Base-by-base conservation (phyloP, 2,329 filamentous ascomycete species). In the Aspergillus felis region DNA sequence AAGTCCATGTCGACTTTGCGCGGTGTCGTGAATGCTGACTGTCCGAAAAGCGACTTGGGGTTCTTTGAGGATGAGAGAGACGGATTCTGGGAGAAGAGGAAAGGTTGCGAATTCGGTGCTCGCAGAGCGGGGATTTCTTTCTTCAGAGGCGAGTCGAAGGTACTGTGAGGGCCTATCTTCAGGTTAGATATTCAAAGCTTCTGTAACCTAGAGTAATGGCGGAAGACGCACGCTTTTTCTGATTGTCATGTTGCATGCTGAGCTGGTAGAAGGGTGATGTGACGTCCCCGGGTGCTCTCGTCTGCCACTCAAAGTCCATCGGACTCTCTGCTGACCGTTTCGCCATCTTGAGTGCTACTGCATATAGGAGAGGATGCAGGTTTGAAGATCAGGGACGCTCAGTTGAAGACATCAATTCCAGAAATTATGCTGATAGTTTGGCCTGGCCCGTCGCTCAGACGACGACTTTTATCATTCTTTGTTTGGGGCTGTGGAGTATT, bases 281-380 rank as follows among this genome's bases (percentile, higher is more conserved):
- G 41, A 68, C 66, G 63, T 79, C 77, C 20, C 75, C 71, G n/a
- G 78, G 76, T 9, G 74, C 75, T 50, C 70, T 68, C 17, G 70
- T 72, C 64, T 80, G 76, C 76, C 77, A 81, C 67, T 79, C 75
- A 64, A 79, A 80, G 70, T 81, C 79, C 79, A 81, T 81, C 22
- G 78, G 78, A 69, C 74, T 76, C 57, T 80, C 79, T 49, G 71
- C 71, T 14, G 76, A 69, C 50, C 76, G 68, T 58, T 68, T 72
- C 35, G 74, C 69, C 71, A 74, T 78, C 56, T 50, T 70, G 56
- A 22, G 4, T 14, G 20, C 12, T 25, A 47, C 4, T 27, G 48
- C 28, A 12, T 47, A 53, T 57, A 35, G 53, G 58, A 54, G 62
- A 63, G 51, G 51, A 63, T 60, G 62, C 10, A 28, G 47, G 46